phyloP scores from a whole-genome alignment of 345 rosid genomes.

The Salix dunnii region DNA sequence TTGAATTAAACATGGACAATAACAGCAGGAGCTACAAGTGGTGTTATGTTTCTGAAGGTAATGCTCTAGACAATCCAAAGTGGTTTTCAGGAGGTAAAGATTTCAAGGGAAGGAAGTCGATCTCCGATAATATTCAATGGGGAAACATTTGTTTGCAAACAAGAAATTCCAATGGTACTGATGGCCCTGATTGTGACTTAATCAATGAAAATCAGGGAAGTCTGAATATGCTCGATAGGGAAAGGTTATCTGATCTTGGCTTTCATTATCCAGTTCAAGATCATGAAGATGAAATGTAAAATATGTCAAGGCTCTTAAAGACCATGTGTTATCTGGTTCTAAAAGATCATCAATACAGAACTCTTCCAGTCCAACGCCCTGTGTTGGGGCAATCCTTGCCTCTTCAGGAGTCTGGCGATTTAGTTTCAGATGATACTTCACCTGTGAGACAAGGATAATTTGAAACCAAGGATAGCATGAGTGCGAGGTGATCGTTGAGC shows the following conservation, averaged over 20 bases:
- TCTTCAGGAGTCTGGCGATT: slow-evolving; percentile 19
- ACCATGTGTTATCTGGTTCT: slow-evolving; percentile 45
- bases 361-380: slow-evolving; percentile 37
- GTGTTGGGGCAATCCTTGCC: slow-evolving; percentile 30
- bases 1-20: slow-evolving; percentile 85
- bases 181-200: slow-evolving; percentile 16
- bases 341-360: slow-evolving; percentile 18
- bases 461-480: slow-evolving; percentile 12
- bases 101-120: slow-evolving; percentile 41
- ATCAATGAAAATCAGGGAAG: slow-evolving; percentile 36
- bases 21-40: slow-evolving; percentile 62
- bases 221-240: slow-evolving; percentile 29
- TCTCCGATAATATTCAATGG: slow-evolving; percentile 61
- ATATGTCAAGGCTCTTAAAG: slow-evolving; percentile 51
- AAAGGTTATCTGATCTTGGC: slow-evolving; percentile 29
- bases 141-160: slow-evolving; percentile 46
- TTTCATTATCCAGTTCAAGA: slow-evolving; percentile 32
- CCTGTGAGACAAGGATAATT: slow-evolving; percentile 9
- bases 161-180: slow-evolving; percentile 28
- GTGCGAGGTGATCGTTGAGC: slow-evolving; percentile 18
- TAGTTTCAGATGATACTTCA: slow-evolving; percentile 18
- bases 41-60: slow-evolving; percentile 60
- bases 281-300: slow-evolving; percentile 41
- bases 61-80: slow-evolving; percentile 28
- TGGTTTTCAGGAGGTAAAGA: slow-evolving; percentile 40